These are phyloP conservation scores for Boletus rubescentipes DNA, from an alignment of 768 basidiomycete genomes.

Conservation along the genomic window DNA sequence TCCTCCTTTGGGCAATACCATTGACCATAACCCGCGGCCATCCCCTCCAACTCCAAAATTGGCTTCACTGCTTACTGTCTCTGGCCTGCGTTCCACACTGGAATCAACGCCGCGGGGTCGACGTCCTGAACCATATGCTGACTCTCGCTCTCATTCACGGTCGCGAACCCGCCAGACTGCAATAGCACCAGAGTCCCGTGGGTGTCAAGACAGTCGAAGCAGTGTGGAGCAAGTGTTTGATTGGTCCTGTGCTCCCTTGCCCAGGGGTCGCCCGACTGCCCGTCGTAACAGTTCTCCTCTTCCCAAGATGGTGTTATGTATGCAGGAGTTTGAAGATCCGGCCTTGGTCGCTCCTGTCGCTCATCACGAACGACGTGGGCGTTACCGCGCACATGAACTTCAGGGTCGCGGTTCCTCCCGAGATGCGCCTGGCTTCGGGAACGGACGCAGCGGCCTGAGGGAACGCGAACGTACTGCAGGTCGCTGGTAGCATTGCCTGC, in stretches of 20 bases:
- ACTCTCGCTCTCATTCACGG: constrained; percentile 43
- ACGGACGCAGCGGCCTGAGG: constrained; percentile 63
- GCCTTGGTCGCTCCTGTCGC: constrained; percentile 23
- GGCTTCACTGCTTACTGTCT: constrained; percentile 32
- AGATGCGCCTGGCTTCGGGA: constrained; percentile 62
- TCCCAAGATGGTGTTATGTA: constrained; percentile 44
- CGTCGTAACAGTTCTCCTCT: constrained; percentile 62
- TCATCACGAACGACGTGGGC: constrained; percentile 45
- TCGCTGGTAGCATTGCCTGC: constrained; percentile 22
- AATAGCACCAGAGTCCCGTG: constrained; percentile 11
- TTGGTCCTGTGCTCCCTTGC: constrained; percentile 43
- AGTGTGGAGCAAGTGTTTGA: constrained; percentile 48
- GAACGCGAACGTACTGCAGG: constrained; percentile 37
- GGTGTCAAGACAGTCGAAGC: constrained; percentile 27
- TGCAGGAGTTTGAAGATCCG: constrained; percentile 34
- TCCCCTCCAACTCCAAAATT: constrained; percentile 65
- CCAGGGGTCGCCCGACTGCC: constrained; percentile 44
- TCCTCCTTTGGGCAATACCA: constrained; percentile 48
- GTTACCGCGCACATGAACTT: constrained; percentile 54
- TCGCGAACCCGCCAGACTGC: constrained; percentile 33
- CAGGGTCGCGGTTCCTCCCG: constrained; percentile 40
- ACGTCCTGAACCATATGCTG: constrained; percentile 40
- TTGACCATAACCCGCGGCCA: constrained; percentile 37
- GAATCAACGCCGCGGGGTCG: constrained; percentile 56
- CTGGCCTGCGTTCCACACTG: constrained; percentile 36